Base-by-base conservation (phyloP, 805 yeast genomes). In the Myxozyma monticola region DNA sequence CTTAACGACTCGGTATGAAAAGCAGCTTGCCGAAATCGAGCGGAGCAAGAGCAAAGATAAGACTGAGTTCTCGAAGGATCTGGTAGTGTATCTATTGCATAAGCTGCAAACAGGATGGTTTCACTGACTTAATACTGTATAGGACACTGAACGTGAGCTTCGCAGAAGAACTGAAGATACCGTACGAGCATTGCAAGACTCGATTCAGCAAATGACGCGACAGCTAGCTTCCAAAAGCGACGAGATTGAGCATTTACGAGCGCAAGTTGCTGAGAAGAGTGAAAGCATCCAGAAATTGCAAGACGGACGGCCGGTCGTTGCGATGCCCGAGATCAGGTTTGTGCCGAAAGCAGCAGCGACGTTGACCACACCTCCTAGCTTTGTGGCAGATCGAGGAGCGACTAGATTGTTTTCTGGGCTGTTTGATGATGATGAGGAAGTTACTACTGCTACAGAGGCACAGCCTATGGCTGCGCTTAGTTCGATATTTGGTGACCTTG, bases 301-400 rank as follows among this genome's bases (percentile, higher is more conserved):
- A 31, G 39, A 35, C 12, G 37, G 44, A 8, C 36, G 51, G 18
- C 45, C 46, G 31, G 37, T 47, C 5, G 15, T 47, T 28, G 30
- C 42, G 21, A 47, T 47, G n/a, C 37, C 48, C 3, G 37, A 4
- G 10, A 26, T 43, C 18, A 28, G 34, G 24, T 42, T 22, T 18
- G 2, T 42, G 4, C 46, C 46, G 14, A 37, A 37, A 12, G 46
- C 31, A 17, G 18, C 14, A 12, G 21, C 46, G 17, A 18, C 30
- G 14, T 21, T 18, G 7, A 22, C 40, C 12, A 30, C 22, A n/a
- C 25, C 38, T 8, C 15, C 20, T 17, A 2, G 34, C n/a, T n/a
- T n/a, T 17, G 43, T 12, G 17, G 21, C 18, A 15, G 40, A 17
- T 6, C 40, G 26, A 3, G 46, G 25, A 10, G 18, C 22, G 4